Evolutionary conservation across 257 asterid genomes (phyloP), one percentile per base, ranked within the genome.

Genomic region (Leonotis leonurus): DNA sequence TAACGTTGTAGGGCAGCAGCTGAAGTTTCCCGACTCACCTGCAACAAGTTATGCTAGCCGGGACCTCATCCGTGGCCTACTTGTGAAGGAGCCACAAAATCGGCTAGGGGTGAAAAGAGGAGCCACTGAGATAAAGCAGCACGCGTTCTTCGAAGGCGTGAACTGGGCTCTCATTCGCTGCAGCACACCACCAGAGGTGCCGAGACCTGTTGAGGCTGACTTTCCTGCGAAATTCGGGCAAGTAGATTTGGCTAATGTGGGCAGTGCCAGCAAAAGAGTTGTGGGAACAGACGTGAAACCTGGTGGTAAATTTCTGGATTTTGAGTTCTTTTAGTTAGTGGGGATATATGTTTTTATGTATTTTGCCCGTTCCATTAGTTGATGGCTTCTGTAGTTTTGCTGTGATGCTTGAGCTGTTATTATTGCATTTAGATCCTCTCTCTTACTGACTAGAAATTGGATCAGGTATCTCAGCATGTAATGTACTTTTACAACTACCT

Each of bases 81-180:
- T 88, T 2, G 94, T 76, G 11, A 88, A 88, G 77, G 96, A 88
- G 82, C 96, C 96, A 14, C 94, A 83, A 37, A 78, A 80, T 48
- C 85, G 94, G 77, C 79, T 88, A 12, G 94, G 96, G 74, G 82
- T 84, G 60, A 88, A 81, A 59, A 62, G 92, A 57, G 95, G 96
- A 43, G 92, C 96, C 1, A 80, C 92, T 3, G 96, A 88, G 83
- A 81, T 88, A 53, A 88, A 88, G 77, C 96, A 85, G 61, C 96
- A 85, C 20, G 88, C 96, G 0, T 88, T 88, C 73, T 88, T 88
- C 25, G 91, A 88, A 71, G 94, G 96, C 1, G 81, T 88, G 62
- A 88, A 88, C 45, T 88, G 96, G 96, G 94, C 96, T 67, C 65
- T 88, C 59, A 88, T 88, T 40, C 70, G 96, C n/a, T 88, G 96